Conservation (phyloP, 1,284 basidiomycete genomes). For the Ustilago crameri region DNA sequence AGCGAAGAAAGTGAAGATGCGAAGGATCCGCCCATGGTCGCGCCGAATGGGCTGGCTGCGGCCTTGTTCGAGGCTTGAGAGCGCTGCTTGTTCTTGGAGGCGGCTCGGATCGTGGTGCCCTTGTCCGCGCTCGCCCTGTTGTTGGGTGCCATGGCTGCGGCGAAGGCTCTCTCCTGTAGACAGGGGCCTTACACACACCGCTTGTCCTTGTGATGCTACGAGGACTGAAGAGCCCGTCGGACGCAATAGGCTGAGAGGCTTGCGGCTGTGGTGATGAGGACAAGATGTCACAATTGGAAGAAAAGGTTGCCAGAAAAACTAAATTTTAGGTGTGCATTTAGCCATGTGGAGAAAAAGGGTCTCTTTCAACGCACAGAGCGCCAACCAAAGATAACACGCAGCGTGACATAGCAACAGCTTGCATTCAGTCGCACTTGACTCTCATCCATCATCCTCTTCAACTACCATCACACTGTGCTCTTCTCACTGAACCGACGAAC, state of each 20-base stretch:
- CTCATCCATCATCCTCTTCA: too few relatives aligned
- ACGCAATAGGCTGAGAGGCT: not conserved
- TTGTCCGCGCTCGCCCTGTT: slow-evolving; percentile 36
- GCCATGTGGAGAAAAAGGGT: slow-evolving; percentile 21
- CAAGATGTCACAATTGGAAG: not conserved
- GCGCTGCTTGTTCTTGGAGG: slow-evolving; percentile 42
- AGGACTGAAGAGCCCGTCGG: not conserved
- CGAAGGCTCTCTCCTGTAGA: too few relatives aligned
- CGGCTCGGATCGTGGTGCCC: slow-evolving; percentile 37
- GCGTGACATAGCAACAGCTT: too few relatives aligned
- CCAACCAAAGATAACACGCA: slow-evolving; percentile 6
- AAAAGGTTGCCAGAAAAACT: slow-evolving; percentile 6
- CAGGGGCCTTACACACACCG: too few relatives aligned
- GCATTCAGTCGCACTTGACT: too few relatives aligned
- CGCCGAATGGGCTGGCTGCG: slow-evolving; percentile 21
- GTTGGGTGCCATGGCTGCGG: slow-evolving; percentile 18
- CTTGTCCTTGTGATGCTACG: not conserved
- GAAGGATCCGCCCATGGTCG: slow-evolving; percentile 26
- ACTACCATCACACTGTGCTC: too few relatives aligned
- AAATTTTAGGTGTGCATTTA: slow-evolving; percentile 1
- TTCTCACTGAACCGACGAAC: too few relatives aligned
- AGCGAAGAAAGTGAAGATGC: slow-evolving; percentile 46
- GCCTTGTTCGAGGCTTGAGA: slow-evolving; percentile 10
- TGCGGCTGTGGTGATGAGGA: not conserved
- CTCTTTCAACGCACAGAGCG: slow-evolving; percentile 8